Base-by-base conservation (phyloP, 73 alveolate species). In the Paramecium bursaria region DNA sequence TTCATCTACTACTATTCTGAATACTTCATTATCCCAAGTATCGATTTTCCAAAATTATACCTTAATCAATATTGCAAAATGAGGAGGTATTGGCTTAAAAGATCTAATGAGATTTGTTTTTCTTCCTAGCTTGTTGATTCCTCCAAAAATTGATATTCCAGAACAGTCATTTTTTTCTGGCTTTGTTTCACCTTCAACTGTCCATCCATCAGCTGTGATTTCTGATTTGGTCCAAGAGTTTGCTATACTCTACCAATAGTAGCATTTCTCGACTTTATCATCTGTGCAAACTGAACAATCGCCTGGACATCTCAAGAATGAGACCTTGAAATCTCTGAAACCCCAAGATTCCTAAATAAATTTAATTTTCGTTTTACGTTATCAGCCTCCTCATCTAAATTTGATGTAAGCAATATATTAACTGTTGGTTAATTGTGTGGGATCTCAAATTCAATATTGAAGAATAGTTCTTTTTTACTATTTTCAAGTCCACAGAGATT, bases 21-120 rank as follows among this genome's bases (percentile, higher is more conserved):
- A 67, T 42, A 67, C 33, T 42, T 67, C 82, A 42, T 67, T 67
- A 67, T 67, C 82, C 82, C 82, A 67, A 14, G 82, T 39, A 67
- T 67, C 82, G 22, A 67, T 67, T 42, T 67, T 67, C 82, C 82
- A 67, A 53, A 67, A 39, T 42, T 67, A 67, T 3, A 67, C 82
- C 6, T 67, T 67, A 1, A 67, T 47, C 44, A 25, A 39, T 3
- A 67, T 47, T 67, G 26, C 26, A 42, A 3, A 67, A 21, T 67
- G 82, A 11, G 82, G 82, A 3, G 82, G 82, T 17, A 67, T 25
- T 25, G 22, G 22, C 2, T 42, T 19, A 9, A 67, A 67, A 39
- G 60, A 39, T 46, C 42, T 67, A 53, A 53, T 39, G 33, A 67
- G 21, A 35, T 67, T 67, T 9, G 82, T 55, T 17, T 67, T 67